Conservation (phyloP, 2,329 filamentous ascomycete genomes). For the Aspergillus jensenii region DNA sequence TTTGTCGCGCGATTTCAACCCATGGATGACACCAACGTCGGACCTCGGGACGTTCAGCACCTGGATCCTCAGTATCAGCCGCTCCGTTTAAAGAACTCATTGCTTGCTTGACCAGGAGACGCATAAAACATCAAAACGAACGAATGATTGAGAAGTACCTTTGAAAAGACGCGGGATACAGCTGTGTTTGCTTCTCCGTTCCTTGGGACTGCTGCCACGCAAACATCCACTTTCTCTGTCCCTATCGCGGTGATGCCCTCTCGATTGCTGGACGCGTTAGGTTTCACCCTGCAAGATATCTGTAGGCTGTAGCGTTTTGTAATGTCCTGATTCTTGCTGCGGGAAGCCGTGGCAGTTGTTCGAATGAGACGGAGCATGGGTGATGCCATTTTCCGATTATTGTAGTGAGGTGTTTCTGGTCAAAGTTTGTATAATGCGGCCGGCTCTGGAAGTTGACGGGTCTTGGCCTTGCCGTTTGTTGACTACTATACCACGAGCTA, state of each 20-base stretch:
- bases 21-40: slow-evolving; percentile 61
- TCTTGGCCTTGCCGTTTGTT: too few species aligned
- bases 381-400: not conserved
- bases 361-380: slow-evolving; percentile 18
- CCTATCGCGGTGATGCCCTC: slow-evolving; percentile 61
- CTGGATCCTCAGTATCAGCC: slow-evolving; percentile 32
- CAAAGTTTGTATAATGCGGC: not conserved
- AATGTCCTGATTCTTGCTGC: slow-evolving; percentile 4
- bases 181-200: slow-evolving; percentile 71
- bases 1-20: slow-evolving; percentile 65
- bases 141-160: slow-evolving; percentile 40
- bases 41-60: slow-evolving; percentile 63
- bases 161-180: slow-evolving; percentile 61
- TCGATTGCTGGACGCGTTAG: slow-evolving; percentile 61
- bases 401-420: not conserved
- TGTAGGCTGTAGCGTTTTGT: slow-evolving; percentile 47
- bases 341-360: slow-evolving; percentile 5
- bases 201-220: slow-evolving; percentile 63
- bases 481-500: too few species aligned
- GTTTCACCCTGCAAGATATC: slow-evolving; percentile 66
- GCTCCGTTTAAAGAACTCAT: not conserved
- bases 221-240: slow-evolving; percentile 61
- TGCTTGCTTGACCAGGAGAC: not conserved
- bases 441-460: too few species aligned
- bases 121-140: not conserved